Evolutionary conservation across 2,329 filamentous ascomycete species (phyloP), one percentile per base, ranked within the genome.

Genomic region (Pseudocercospora macadamiae): DNA sequence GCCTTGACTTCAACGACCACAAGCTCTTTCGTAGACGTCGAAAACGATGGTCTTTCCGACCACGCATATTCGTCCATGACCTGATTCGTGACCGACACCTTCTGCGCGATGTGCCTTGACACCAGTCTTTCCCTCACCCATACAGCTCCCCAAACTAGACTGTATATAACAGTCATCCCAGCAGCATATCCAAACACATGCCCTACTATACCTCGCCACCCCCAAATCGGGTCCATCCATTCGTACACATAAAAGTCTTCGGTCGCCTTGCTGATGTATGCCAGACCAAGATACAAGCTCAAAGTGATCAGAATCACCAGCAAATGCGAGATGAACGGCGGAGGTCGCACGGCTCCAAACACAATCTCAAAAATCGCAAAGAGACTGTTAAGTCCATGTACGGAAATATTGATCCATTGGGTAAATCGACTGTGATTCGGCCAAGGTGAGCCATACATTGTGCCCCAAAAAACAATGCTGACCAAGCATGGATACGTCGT

Each of bases 321-420:
- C 1, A 59, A n/a, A 16, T 59, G 61, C 16, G 51, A 25, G 10
- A 57, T 16, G 28, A 58, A 56, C 16, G 57, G 57, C 16, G 58
- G 58, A 18, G 61, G 61, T 5, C 23, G 45, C 1, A 54, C 48
- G 12, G 58, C 55, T 16, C 55, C 37, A 34, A 53, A 54, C 2
- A 59, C 3, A 30, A 61, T 59, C 21, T 61, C 61, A 14, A 54
- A 19, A 6, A 61, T 51, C 4, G 58, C 58, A 54, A 63, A 63
- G 10, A 63, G 19, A 32, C 39, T 51, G 36, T 63, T 63, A 19
- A 61, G 53, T n/a, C 52, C 55, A 21, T 63, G 61, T 2, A 63
- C 58, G 5, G 58, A 63, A 3, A 59, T 47, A 19, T 63, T 63
- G 45, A 61, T 55, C 58, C 58, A 63, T 57, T 54, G 39, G n/a